phyloP scores from a whole-genome alignment of 1,284 basidiomycete species.

The Heterobasidion annosum region DNA sequence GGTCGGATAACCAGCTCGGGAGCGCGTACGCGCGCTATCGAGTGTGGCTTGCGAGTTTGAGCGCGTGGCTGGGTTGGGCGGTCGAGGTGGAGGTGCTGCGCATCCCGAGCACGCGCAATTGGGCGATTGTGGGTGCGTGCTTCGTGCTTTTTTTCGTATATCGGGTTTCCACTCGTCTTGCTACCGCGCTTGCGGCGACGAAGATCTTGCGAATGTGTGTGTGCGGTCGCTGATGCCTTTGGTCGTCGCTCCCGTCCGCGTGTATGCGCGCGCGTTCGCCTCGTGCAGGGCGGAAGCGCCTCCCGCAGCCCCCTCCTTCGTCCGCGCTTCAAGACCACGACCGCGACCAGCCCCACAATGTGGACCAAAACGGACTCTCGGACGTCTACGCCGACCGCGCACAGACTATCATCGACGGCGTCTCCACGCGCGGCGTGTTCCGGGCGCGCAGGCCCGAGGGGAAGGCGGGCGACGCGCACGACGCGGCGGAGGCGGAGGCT shows the following conservation, averaged over 20 bases:
- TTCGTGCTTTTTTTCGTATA: slow-evolving; percentile 12
- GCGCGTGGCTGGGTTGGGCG: slow-evolving; percentile 72
- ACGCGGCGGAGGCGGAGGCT: too few relatives aligned
- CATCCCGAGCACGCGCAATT: slow-evolving; percentile 90
- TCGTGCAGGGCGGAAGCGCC: too few relatives aligned
- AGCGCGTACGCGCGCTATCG: slow-evolving; percentile 76
- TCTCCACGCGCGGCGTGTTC: slow-evolving; percentile 51
- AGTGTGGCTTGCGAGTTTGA: slow-evolving; percentile 72
- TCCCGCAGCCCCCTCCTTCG: too few relatives aligned
- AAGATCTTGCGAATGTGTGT: too few relatives aligned
- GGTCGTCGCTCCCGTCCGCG: too few relatives aligned
- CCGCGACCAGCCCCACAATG: too few relatives aligned
- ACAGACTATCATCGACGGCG: slow-evolving; percentile 35
- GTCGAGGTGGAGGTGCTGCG: slow-evolving; percentile 81
- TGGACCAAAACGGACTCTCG: slow-evolving; percentile 4
- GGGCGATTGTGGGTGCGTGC: slow-evolving; percentile 72
- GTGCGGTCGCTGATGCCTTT: too few relatives aligned
- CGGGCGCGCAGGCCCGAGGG: slow-evolving; percentile 66
- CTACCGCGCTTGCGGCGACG: too few relatives aligned
- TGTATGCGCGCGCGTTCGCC: too few relatives aligned
- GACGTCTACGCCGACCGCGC: slow-evolving; percentile 21
- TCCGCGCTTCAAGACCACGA: too few relatives aligned
- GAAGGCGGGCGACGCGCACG: slow-evolving; percentile 33
- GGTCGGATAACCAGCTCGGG: slow-evolving; percentile 36
- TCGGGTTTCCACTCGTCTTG: slow-evolving; percentile 13